Evolutionary conservation across 768 basidiomycete genomes (phyloP), one percentile per base, ranked within the genome.

Genomic region (Cubamyces sp.): DNA sequence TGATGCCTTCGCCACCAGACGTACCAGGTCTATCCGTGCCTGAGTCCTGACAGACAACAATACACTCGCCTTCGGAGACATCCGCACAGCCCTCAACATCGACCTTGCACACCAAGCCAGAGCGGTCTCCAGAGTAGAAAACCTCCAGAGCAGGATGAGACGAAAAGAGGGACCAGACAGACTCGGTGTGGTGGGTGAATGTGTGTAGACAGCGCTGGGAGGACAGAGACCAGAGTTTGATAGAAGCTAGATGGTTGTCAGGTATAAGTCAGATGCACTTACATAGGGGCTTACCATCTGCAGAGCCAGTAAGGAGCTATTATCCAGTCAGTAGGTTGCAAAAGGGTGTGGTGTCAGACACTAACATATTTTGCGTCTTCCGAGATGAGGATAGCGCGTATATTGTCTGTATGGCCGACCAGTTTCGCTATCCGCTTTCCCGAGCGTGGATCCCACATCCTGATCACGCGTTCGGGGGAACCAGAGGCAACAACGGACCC

Each of bases 321-420:
- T 19, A 45, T 3, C 52, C 37, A 25, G 54, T 60, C 15, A 63
- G 69, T 18, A 19, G 30, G 3, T 43, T 28, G 60, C 25, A 68
- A 57, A 5, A 53, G 48, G 41, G 0, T n/a, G 19, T 1, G 55
- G 42, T 48, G 14, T 59, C 47, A 45, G 25, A 46, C 1, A 79
- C 93, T 74, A 71, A 96, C 93, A 74, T 94, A 94, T 85, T 85
- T 84, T 23, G 92, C 87, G 73, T 98, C 96, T 28, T 95, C 94
- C 5, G 92, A 92, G 1, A 98, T 81, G 21, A 96, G 74, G 46
- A 98, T 90, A 4, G 93, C 86, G 9, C 96, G 84, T 62, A 99
- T 95, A 68, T 98, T 98, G 74, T 99, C 97, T 0, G 96, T 96
- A 73, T 99, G 96, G 0, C 96, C 96, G 7, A 98, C 93, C 0